Evolutionary conservation across 1,284 basidiomycete genomes (phyloP).

Genomic region (Rhodotorula sp.): DNA sequence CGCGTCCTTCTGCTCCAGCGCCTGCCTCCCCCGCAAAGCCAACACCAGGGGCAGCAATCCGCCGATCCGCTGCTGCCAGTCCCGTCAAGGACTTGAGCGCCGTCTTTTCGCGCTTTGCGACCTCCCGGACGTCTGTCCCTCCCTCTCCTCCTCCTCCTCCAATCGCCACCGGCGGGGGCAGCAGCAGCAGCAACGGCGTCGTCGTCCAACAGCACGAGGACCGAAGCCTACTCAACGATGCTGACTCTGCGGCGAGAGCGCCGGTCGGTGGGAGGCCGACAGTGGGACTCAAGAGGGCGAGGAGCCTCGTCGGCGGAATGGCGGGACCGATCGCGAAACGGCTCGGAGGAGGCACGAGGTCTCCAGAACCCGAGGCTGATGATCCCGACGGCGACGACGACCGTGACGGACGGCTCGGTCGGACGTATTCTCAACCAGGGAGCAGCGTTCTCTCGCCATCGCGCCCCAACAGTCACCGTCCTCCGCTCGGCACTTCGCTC

Average conservation of each 20-base stretch:
- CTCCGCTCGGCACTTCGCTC: no score
- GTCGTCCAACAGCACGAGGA: background rate
- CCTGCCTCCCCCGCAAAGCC: no score
- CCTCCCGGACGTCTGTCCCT: background rate
- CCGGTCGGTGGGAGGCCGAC: background rate
- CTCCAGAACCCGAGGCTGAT: no score
- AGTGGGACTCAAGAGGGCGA: background rate
- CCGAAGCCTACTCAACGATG: no score
- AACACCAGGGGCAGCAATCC: background rate
- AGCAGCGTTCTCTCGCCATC: no score
- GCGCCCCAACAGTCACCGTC: no score
- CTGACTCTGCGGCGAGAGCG: no score
- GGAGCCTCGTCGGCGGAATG: background rate
- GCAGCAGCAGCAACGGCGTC: background rate
- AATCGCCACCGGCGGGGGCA: background rate
- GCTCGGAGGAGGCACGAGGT: background rate
- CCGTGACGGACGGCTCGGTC: no score
- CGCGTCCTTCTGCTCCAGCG: no score
- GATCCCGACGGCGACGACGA: no score
- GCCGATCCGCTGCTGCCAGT: background rate
- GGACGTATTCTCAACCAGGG: no score
- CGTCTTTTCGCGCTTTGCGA: conserved; percentile 23
- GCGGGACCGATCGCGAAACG: background rate
- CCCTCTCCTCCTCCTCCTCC: no score
- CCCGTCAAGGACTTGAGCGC: conserved; percentile 25